Percentiles rank a stretch among this genome's conserved stretches.
Evolutionary conservation across 768 basidiomycete species (phyloP).

Genomic region (Boletus tomentosulus): DNA sequence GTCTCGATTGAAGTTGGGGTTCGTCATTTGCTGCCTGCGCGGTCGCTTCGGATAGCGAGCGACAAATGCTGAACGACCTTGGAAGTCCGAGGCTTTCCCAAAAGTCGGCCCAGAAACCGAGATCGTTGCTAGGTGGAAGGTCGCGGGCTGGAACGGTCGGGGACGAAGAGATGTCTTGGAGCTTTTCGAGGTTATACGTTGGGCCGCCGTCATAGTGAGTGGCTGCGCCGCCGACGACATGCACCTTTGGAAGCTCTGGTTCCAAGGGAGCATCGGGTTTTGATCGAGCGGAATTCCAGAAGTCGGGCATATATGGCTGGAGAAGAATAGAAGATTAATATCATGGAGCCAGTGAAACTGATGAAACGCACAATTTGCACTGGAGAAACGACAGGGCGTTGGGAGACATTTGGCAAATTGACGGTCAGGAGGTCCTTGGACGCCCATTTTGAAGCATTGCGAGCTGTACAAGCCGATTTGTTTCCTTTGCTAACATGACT

Average conservation of each 20-base stretch:
- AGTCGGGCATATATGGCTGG: constrained; percentile 59
- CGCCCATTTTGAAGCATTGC: constrained; percentile 11
- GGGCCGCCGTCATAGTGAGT: constrained; percentile 49
- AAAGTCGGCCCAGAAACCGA: constrained; percentile 32
- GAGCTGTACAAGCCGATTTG: not conserved
- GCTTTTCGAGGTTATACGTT: constrained; percentile 36
- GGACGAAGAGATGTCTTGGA: not conserved
- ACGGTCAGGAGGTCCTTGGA: constrained; percentile 39
- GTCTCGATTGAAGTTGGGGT: constrained; percentile 23
- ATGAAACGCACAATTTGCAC: constrained; percentile 54
- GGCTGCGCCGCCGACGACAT: constrained; percentile 44
- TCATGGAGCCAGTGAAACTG: constrained; percentile 5
- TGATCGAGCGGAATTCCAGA: constrained; percentile 49
- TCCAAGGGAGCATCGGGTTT: constrained; percentile 27
- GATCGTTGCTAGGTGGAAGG: constrained; percentile 11
- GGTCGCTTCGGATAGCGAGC: constrained; percentile 8
- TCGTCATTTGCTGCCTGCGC: constrained; percentile 11
- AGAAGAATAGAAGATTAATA: constrained; percentile 2
- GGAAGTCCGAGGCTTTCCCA: constrained; percentile 37
- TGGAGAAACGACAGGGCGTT: constrained; percentile 38
- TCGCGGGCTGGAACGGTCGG: constrained; percentile 4
- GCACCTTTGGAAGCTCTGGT: constrained; percentile 41
- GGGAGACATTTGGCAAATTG: constrained; percentile 53
- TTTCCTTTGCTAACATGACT: no score
- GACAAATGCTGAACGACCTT: constrained; percentile 24